Conservation (phyloP, 2,329 filamentous ascomycete species). For the Talaromyces sp. region DNA sequence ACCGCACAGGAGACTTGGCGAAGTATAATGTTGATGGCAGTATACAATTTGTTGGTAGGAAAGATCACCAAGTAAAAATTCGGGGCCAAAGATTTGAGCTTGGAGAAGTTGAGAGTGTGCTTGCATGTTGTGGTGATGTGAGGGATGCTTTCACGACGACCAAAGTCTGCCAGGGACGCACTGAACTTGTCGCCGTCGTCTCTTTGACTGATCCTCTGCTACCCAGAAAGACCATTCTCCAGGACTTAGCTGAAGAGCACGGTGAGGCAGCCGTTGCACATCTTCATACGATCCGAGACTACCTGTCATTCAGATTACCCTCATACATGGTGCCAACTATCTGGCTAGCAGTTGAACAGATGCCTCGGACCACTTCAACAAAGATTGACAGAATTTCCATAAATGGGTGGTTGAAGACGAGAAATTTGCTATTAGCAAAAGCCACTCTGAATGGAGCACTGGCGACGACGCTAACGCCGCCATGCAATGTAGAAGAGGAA, state of each 20-base stretch:
- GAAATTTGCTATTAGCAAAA: background rate
- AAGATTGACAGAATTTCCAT: background rate
- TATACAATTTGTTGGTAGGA: constrained; percentile 31
- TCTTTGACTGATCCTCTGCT: background rate
- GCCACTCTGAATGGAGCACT: background rate
- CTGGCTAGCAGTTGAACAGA: constrained; percentile 3
- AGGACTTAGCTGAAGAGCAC: background rate
- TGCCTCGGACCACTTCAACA: background rate
- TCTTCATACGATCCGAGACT: background rate
- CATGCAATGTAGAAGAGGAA: background rate
- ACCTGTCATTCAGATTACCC: background rate
- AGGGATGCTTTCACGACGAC: constrained; percentile 22
- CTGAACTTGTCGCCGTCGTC: background rate
- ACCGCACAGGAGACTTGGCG: constrained; percentile 36
- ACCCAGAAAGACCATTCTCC: background rate
- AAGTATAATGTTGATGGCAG: constrained; percentile 39
- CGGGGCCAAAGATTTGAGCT: constrained; percentile 45
- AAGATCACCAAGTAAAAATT: constrained; percentile 42
- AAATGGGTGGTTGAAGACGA: background rate
- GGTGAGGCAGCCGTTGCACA: background rate
- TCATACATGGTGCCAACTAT: constrained; percentile 8
- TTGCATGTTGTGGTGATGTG: constrained; percentile 40
- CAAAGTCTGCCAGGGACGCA: background rate
- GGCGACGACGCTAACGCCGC: background rate
- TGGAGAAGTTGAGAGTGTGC: constrained; percentile 41